phyloP scores from a whole-genome alignment of 2,329 filamentous ascomycete species.

The Ophiostoma ulmi region DNA sequence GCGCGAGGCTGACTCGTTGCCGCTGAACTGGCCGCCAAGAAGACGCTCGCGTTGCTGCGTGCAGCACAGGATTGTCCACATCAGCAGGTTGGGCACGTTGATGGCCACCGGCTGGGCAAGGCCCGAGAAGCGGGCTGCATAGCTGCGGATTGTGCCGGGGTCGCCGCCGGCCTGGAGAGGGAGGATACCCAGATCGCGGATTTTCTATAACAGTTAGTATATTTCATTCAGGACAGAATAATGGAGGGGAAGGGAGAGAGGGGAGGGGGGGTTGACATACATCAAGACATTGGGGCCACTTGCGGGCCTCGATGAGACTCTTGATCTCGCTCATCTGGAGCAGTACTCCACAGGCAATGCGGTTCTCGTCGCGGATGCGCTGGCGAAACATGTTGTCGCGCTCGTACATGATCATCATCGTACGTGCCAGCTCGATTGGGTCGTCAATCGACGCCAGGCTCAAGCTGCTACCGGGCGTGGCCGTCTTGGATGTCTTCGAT shows the following conservation, averaged over 20 bases:
- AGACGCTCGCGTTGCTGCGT: slow-evolving; percentile 70
- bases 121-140: slow-evolving; percentile 73
- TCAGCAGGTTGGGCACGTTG: slow-evolving; percentile 83
- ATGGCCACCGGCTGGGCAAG: slow-evolving; percentile 76
- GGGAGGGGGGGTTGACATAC: slow-evolving; percentile 40
- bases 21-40: slow-evolving; percentile 66
- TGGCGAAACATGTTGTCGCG: slow-evolving; percentile 56
- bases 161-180: slow-evolving; percentile 71
- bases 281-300: slow-evolving; percentile 55
- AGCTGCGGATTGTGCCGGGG: slow-evolving; percentile 70
- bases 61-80: slow-evolving; percentile 90
- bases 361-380: slow-evolving; percentile 53
- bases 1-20: slow-evolving; percentile 59
- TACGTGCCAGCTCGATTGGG: slow-evolving; percentile 54
- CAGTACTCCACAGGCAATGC: slow-evolving; percentile 51
- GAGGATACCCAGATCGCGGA: slow-evolving; percentile 69
- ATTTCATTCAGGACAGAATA: background rate
- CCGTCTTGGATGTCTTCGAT: slow-evolving; percentile 54
- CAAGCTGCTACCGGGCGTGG: slow-evolving; percentile 51
- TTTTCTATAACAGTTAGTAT: slow-evolving; percentile 46
- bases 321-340: slow-evolving; percentile 60
- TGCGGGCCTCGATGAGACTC: slow-evolving; percentile 47
- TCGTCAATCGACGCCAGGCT: slow-evolving; percentile 57
- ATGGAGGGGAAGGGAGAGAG: background rate
- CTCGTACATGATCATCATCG: slow-evolving; percentile 61